Evolutionary conservation across 345 rosid genomes (phyloP), one percentile per base, ranked within the genome.

Genomic region (Erodium maritimum): DNA sequence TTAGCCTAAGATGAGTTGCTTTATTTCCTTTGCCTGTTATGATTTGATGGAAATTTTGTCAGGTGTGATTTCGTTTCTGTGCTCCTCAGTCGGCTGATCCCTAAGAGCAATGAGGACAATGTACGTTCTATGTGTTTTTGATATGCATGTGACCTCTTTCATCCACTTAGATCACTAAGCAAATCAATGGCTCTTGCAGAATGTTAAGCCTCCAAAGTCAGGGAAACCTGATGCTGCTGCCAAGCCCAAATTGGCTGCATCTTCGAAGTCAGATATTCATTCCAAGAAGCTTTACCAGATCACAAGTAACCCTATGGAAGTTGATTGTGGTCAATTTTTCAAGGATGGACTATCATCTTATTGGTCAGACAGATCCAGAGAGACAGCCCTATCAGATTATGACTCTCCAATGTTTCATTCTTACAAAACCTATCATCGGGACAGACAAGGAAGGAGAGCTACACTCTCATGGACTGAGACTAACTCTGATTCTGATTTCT

Each of bases 1-100:
- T 25, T 54, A 25, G 52, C 18, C 25, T 20, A 54, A 17, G 21
- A 18, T 25, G 25, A 17, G 59, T 50, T 37, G 3, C 21, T 63
- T 50, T 19, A 56, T 60, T 50, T 68, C 61, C 37, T 48, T 45
- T 57, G 13, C 52, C 62, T 34, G 25, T 62, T 42, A 65, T 14
- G 75, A 54, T 65, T 77, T 68, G 52, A 71, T 62, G 57, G 45
- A 50, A 56, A 55, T 61, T 55, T 68, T 79, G 58, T 59, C 80
- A 86, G 95, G 95, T 56, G 20, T 37, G 79, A 77, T 64, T 33
- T 86, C 59, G 73, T 81, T 68, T 73, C 87, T 63, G 5, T 71
- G 67, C 80, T 86, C 70, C 76, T 86, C 34, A 63, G 75, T 54
- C 77, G 80, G 76, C 69, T 78, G 56, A 61, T 75, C 59, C 82